Conservation (phyloP, 306 rosid species). For the Cucurbita ficifolia region DNA sequence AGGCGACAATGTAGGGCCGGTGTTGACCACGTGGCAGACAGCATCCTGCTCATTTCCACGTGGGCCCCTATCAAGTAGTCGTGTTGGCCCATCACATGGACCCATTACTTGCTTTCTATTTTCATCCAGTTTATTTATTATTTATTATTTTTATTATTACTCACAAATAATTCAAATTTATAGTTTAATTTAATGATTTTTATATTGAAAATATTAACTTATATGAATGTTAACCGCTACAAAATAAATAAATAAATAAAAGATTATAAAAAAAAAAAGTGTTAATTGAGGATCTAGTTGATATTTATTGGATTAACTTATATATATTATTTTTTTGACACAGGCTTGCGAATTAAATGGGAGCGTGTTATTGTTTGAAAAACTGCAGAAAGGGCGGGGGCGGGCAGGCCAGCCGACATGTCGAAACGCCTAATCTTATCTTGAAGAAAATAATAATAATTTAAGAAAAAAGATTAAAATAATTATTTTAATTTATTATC, state of each 20-base stretch:
- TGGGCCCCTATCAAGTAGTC: constrained; percentile 37
- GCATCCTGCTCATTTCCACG: constrained; percentile 19
- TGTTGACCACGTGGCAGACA: constrained; percentile 97
- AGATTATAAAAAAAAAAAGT: too few species aligned
- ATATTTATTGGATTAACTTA: too few species aligned
- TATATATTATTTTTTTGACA: background rate
- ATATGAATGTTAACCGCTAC: too few species aligned
- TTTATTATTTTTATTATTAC: too few species aligned
- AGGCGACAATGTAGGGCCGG: constrained; percentile 61
- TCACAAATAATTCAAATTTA: too few species aligned
- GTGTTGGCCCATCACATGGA: constrained; percentile 45
- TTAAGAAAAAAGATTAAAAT: too few species aligned
- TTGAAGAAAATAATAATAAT: background rate
- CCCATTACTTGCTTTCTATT: constrained; percentile 11
- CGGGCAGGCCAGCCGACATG: background rate
- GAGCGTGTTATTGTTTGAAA: background rate
- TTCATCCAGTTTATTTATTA: background rate
- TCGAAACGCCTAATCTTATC: background rate
- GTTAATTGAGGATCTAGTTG: too few species aligned
- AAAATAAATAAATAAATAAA: too few species aligned
- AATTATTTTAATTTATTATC: background rate
- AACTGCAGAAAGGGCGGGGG: background rate
- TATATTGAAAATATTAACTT: too few species aligned
- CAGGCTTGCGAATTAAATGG: background rate
- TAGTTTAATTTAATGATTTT: too few species aligned